phyloP scores from a whole-genome alignment of 2,329 filamentous ascomycete species.

The Aspergillus hiratsukae region DNA sequence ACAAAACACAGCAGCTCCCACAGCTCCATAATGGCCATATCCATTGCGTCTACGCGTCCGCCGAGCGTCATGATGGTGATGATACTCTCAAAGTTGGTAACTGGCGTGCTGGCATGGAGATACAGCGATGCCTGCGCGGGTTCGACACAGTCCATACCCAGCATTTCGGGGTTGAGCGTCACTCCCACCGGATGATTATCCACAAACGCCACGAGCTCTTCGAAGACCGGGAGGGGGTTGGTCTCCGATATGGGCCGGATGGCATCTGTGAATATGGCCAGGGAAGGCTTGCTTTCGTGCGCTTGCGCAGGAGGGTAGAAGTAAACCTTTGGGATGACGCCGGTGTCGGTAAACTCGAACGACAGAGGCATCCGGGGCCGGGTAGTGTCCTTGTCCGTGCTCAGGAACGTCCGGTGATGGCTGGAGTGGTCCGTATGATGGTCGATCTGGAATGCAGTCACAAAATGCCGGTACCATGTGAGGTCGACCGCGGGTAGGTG shows the following conservation, averaged over 20 bases:
- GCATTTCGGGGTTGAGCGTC: not conserved
- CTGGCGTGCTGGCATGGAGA: not conserved
- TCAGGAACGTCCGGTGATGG: not conserved
- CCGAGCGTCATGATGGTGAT: not conserved
- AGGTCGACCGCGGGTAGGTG: not conserved
- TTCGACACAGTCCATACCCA: not conserved
- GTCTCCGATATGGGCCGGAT: not conserved
- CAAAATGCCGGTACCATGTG: not conserved
- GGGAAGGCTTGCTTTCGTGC: not conserved
- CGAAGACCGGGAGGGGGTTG: not conserved
- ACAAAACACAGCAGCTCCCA: not conserved
- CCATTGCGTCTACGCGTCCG: not conserved
- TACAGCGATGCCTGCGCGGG: not conserved
- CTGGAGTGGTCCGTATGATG: not conserved
- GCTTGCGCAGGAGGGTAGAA: not conserved
- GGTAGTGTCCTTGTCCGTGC: not conserved
- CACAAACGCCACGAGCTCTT: not conserved
- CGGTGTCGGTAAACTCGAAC: not conserved
- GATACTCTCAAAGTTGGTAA: not conserved
- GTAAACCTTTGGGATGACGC: not conserved
- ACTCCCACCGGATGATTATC: not conserved
- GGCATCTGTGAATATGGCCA: not conserved
- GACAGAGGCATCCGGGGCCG: not conserved
- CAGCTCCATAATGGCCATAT: not conserved
- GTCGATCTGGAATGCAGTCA: not conserved